These are phyloP conservation scores for Amanita phalloides DNA, from an alignment of 768 basidiomycete genomes.

Conservation along the genomic window DNA sequence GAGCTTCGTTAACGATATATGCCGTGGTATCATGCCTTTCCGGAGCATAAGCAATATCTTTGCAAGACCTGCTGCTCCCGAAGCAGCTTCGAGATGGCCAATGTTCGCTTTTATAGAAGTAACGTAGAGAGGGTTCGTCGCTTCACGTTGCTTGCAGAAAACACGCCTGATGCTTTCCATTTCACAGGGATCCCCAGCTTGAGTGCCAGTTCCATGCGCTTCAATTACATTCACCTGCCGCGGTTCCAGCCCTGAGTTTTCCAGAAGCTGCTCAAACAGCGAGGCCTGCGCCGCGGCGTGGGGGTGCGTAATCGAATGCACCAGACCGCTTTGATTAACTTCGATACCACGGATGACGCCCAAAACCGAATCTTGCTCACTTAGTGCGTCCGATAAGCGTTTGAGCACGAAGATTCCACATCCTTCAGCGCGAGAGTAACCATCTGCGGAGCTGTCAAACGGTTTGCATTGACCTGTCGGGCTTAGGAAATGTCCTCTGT, in stretches of 20 bases:
- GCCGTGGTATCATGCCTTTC: conserved; percentile 42
- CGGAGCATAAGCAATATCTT: conserved; percentile 64
- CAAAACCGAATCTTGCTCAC: conserved; percentile 56
- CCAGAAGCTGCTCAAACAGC: conserved; percentile 42
- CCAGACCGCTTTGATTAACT: conserved; percentile 60
- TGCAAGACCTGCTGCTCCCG: conserved; percentile 60
- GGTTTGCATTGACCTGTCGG: conserved; percentile 58
- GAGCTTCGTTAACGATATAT: conserved; percentile 44
- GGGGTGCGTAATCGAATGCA: conserved; percentile 64
- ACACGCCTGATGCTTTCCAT: conserved; percentile 50
- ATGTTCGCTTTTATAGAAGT: conserved; percentile 67
- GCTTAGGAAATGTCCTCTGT: conserved; percentile 58
- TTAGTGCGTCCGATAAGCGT: conserved; percentile 52
- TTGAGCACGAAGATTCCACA: conserved; percentile 65
- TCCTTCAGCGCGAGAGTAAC: conserved; percentile 64
- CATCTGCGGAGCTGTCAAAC: conserved; percentile 64
- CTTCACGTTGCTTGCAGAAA: conserved; percentile 30
- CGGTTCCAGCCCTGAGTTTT: conserved; percentile 31
- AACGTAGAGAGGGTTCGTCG: conserved; percentile 45
- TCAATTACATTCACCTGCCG: conserved; percentile 51
- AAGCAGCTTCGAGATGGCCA: conserved; percentile 69
- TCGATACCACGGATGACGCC: conserved; percentile 63
- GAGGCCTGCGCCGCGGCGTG: conserved; percentile 49
- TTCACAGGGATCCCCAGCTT: conserved; percentile 61
- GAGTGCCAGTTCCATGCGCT: conserved; percentile 68